Evolutionary conservation across 305 asterid genomes (phyloP), one percentile per base, ranked within the genome.

Genomic region (Fraxinus floribunda): DNA sequence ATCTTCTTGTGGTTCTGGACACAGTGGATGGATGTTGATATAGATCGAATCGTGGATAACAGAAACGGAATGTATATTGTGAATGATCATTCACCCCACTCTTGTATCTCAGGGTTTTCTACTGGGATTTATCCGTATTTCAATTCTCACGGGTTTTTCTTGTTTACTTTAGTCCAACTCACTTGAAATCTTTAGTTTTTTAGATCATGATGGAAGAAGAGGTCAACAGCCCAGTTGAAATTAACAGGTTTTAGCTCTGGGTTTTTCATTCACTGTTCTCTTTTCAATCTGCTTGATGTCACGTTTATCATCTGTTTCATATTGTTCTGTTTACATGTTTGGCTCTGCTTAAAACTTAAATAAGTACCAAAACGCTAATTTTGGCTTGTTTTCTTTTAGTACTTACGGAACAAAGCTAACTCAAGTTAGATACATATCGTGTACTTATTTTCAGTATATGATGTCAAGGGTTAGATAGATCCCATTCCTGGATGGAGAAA

Each of bases 191-290:
- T 32, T 32, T 76, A 41, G 76, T 41, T 44, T 22, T 15, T 1
- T 44, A 80, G 86, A 86, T 86, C 85, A 55, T 13, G 34, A 89
- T 88, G 93, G 93, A 88, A 44, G 86, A 82, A 74, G 34, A 62
- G 49, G 78, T 70, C 83, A 80, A 81, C 85, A 18, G 20, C 76
- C 83, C 91, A 5, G 78, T 85, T 80, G 88, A 85, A 79, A 73
- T 81, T 6, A 76, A 71, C 88, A 86, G 94, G 97, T 91, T 34
- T 8, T 20, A 44, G 64, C 80, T 64, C 52, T 76, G 85, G 70
- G 29, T 77, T 83, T 81, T 76, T 78, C 49, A 29, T 46, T 49
- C 64, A 16, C 26, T 39, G 4, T 7, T 68, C 57, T 76, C 44
- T 75, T 81, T 66, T 29, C 62, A 46, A 44, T 66, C 77, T 68